Base-by-base conservation (phyloP, 2,329 filamentous ascomycete species). In the Colletotrichum agaves region DNA sequence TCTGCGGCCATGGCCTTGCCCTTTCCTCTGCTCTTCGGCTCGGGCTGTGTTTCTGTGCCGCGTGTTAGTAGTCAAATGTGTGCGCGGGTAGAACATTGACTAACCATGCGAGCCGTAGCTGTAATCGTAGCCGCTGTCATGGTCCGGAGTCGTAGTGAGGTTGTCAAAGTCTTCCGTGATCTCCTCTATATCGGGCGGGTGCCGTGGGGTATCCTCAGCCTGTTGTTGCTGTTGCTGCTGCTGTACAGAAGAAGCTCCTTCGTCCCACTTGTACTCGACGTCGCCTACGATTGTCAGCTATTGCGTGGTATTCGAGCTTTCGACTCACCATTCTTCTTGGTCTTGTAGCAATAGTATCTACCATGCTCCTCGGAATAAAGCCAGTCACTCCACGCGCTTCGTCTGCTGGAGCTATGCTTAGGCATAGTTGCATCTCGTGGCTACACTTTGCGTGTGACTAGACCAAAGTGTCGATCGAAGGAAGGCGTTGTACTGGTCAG, bases 391-490 rank as follows among this genome's bases (percentile, higher is more conserved):
- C 74, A 75, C 19, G 47, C 37, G 43, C 59, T 39, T 46, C 71
- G 69, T 53, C 73, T 75, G 65, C 74, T 73, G 46, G 69, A 69
- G 49, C 49, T 58, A 44, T 56, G 63, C 69, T 74, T 74, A 59
- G 73, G 73, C 74, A 76, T 76, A 59, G 57, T 74, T 62, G 71
- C 73, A 75, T 75, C 65, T 71, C 75, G 72, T 61, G 64, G 55
- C 61, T 47, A 50, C 35, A 46, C 39, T 39, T 52, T 27, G 27
- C 43, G 49, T 44, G 27, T 13, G 17, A 11, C 23, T 33, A 21
- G 47, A 52, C 15, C 15, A 21, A 27, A 35, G 23, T 31, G 52
- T 13, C 21, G 52, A 44, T 55, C 58, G 50, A 53, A 44, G 43
- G 44, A 33, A 43, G 63, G 49, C 19, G n/a, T 35, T 39, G 52